Evolutionary conservation across 2,329 filamentous ascomycete genomes (phyloP).

Genomic region (Trichophyton simii): DNA sequence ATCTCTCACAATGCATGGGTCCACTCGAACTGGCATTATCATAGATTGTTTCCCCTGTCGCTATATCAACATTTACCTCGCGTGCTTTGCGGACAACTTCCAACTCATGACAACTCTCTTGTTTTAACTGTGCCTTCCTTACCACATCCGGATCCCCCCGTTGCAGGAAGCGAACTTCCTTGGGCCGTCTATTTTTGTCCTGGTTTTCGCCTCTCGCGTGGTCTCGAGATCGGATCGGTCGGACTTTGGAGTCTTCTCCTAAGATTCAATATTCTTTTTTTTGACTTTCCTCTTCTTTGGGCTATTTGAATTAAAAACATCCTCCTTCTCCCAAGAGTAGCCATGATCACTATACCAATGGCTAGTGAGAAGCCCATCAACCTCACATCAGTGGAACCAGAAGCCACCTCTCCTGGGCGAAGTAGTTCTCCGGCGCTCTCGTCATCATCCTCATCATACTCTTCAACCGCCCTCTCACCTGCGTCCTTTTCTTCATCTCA

Average conservation of each 20-base stretch:
- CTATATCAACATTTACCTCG: background rate
- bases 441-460: conserved; percentile 7
- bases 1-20: conserved; percentile 1
- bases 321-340: background rate
- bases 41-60: background rate
- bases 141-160: background rate
- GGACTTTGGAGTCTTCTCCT: background rate
- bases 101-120: background rate
- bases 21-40: conserved; percentile 1
- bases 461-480: background rate
- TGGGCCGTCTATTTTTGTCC: conserved; percentile 1
- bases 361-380: conserved; percentile 6
- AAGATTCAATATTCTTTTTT: background rate
- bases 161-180: background rate
- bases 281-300: background rate
- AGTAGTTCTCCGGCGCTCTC: conserved; percentile 1
- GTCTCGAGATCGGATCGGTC: background rate
- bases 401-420: background rate
- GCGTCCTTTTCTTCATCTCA: conserved; percentile 2
- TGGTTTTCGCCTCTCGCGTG: conserved; percentile 4
- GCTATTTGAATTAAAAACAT: background rate
- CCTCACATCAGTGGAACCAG: conserved; percentile 7
- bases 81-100: background rate
- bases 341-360: conserved; percentile 10
- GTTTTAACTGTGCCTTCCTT: background rate